Conservation (phyloP, 768 basidiomycete species). For the Paxillus involutus region DNA sequence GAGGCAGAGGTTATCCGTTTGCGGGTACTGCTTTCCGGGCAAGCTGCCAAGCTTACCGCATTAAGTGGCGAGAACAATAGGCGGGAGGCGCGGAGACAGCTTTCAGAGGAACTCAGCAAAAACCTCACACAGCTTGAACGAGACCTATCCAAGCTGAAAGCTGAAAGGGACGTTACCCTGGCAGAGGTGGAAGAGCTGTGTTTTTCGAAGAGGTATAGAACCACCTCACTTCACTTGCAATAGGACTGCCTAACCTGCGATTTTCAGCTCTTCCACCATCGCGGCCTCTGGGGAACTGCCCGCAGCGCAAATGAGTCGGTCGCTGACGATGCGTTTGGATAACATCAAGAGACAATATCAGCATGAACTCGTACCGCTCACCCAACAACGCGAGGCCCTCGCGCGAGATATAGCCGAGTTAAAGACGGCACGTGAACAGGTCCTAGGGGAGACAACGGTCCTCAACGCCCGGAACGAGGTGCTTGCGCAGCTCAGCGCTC, state of each 20-base stretch:
- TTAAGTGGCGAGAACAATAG: conserved; percentile 76
- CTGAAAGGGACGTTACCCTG: conserved; percentile 87
- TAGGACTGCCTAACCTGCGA: conserved; percentile 22
- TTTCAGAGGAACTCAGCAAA: conserved; percentile 75
- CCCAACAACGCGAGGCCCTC: conserved; percentile 76
- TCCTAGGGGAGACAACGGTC: conserved; percentile 88
- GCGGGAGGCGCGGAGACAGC: conserved; percentile 76
- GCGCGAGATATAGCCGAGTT: conserved; percentile 84
- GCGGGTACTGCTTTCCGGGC: conserved; percentile 82
- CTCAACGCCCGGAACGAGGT: conserved; percentile 92
- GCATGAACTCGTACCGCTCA: conserved; percentile 82
- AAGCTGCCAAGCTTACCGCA: conserved; percentile 84
- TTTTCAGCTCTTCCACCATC: conserved; percentile 27
- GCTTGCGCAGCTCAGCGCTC: conserved; percentile 82
- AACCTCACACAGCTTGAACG: conserved; percentile 78
- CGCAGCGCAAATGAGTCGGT: conserved; percentile 52
- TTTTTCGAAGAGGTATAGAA: conserved; percentile 63
- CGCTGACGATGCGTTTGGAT: conserved; percentile 83
- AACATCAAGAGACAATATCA: conserved; percentile 86
- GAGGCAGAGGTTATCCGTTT: conserved; percentile 90
- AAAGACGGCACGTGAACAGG: conserved; percentile 79
- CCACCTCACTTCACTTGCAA: not conserved
- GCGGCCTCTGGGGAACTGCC: conserved; percentile 35
- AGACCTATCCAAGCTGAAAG: conserved; percentile 83
- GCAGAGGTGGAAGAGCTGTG: conserved; percentile 93